Conservation (phyloP, 169 alveolate species). For the Cystoisospora suis region DNA sequence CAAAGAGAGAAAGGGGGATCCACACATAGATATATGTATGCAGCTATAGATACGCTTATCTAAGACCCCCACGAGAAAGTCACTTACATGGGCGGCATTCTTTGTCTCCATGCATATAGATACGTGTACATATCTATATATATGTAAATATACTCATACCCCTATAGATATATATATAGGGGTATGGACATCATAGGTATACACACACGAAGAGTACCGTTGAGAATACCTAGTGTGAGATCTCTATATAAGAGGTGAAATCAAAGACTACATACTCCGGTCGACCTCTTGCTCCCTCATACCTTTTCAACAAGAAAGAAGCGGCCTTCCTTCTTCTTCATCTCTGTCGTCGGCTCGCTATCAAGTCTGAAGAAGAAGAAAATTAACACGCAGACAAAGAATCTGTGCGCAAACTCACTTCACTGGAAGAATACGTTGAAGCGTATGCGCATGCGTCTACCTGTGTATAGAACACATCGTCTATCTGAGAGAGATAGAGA, state of each 20-base stretch:
- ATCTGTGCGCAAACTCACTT: neutral
- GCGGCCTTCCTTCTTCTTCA: slow-evolving; percentile 51
- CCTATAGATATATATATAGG: neutral
- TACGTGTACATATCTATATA: neutral
- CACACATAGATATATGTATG: too few species aligned
- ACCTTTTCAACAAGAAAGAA: slow-evolving; percentile 44
- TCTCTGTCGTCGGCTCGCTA: slow-evolving; percentile 37
- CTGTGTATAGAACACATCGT: neutral
- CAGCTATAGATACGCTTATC: too few species aligned
- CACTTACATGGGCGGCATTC: too few species aligned
- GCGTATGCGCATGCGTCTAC: neutral
- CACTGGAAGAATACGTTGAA: neutral
- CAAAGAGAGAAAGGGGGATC: neutral
- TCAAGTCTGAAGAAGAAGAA: neutral
- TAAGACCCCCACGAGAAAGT: too few species aligned
- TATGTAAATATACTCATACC: neutral
- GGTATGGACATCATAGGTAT: neutral
- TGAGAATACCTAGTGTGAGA: neutral
- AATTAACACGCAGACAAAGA: neutral
- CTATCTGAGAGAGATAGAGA: neutral
- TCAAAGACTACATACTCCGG: neutral
- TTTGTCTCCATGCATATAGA: neutral
- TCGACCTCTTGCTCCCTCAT: neutral
- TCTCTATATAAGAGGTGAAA: neutral
- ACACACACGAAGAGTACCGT: neutral